These are phyloP conservation scores for Ramaria sp. DNA, from an alignment of 768 basidiomycete species.

Conservation along the genomic window DNA sequence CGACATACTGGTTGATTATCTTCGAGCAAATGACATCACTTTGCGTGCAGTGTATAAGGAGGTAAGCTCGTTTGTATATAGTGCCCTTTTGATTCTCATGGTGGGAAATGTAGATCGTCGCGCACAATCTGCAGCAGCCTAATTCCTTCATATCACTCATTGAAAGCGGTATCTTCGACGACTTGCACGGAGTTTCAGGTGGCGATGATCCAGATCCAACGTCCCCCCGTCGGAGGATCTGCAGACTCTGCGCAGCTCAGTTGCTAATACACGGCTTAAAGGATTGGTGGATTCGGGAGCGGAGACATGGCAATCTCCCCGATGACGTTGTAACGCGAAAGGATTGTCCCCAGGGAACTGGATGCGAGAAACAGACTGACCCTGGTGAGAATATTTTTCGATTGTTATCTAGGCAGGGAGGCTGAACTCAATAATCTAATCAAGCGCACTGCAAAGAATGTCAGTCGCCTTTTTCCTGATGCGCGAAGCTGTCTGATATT, in stretches of 20 bases:
- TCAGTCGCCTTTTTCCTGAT: conserved; percentile 25
- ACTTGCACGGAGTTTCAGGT: conserved; percentile 48
- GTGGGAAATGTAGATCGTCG: conserved; percentile 39
- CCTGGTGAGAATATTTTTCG: conserved; percentile 35
- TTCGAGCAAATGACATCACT: conserved; percentile 47
- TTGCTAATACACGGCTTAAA: conserved; percentile 64
- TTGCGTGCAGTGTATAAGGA: conserved; percentile 72
- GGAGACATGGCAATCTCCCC: conserved; percentile 56
- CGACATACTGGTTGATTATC: conserved; percentile 75
- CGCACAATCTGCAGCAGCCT: conserved; percentile 48
- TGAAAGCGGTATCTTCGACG: conserved; percentile 58
- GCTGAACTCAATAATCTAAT: background rate
- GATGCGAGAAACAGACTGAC: conserved; percentile 53
- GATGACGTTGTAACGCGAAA: conserved; percentile 42
- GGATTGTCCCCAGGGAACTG: conserved; percentile 56
- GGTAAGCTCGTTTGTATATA: conserved; percentile 26
- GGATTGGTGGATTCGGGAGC: conserved; percentile 78
- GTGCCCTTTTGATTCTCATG: background rate
- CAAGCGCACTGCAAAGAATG: conserved; percentile 70
- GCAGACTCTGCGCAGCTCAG: conserved; percentile 65
- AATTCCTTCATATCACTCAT: conserved; percentile 54
- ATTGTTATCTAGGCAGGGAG: background rate
- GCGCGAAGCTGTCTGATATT: conserved; percentile 1
- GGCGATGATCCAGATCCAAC: conserved; percentile 39
- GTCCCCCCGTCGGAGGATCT: conserved; percentile 50